Evolutionary conservation across 1,284 basidiomycete species (phyloP).

Genomic region (Anthracocystis panici-leucophaei): DNA sequence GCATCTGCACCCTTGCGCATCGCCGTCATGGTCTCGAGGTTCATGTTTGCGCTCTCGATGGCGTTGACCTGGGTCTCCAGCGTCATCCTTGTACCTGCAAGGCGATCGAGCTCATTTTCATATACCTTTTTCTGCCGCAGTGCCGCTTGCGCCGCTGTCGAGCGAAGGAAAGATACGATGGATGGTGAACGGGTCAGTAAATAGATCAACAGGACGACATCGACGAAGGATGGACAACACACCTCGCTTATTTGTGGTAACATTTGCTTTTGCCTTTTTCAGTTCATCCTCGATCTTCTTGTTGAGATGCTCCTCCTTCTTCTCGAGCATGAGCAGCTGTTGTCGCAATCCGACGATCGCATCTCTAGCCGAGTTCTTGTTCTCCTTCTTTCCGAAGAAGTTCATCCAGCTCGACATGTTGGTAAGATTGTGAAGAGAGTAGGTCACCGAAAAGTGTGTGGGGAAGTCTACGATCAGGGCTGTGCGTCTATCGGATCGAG

Average conservation of each 20-base stretch:
- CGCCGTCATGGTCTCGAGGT: slow-evolving; percentile 95
- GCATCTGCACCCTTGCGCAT: slow-evolving; percentile 97
- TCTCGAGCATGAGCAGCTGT: slow-evolving; percentile 88
- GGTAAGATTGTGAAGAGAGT: not conserved
- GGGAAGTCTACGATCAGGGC: not conserved
- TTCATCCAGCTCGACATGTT: slow-evolving; percentile 69
- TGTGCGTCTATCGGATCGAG: not conserved
- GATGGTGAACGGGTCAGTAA: not conserved
- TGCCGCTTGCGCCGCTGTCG: slow-evolving; percentile 74
- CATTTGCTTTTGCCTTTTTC: slow-evolving; percentile 91
- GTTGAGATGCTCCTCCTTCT: slow-evolving; percentile 97
- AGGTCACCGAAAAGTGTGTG: not conserved
- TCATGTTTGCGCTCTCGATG: slow-evolving; percentile 96
- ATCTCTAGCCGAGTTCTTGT: slow-evolving; percentile 69
- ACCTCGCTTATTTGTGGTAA: slow-evolving; percentile 93
- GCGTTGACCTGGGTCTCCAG: slow-evolving; percentile 97
- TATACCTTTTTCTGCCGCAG: slow-evolving; percentile 92
- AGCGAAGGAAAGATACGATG: not conserved
- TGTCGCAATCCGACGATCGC: slow-evolving; percentile 71
- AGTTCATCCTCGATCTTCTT: slow-evolving; percentile 97
- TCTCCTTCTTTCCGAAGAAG: slow-evolving; percentile 66
- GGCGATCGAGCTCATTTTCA: slow-evolving; percentile 87
- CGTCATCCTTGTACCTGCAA: slow-evolving; percentile 89
- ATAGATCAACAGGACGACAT: no score
- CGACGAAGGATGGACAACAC: slow-evolving; percentile 68